Percentiles rank a stretch among this genome's conserved stretches.
phyloP scores from a whole-genome alignment of 2,329 filamentous ascomycete genomes.

The Fusarium kyushuense region DNA sequence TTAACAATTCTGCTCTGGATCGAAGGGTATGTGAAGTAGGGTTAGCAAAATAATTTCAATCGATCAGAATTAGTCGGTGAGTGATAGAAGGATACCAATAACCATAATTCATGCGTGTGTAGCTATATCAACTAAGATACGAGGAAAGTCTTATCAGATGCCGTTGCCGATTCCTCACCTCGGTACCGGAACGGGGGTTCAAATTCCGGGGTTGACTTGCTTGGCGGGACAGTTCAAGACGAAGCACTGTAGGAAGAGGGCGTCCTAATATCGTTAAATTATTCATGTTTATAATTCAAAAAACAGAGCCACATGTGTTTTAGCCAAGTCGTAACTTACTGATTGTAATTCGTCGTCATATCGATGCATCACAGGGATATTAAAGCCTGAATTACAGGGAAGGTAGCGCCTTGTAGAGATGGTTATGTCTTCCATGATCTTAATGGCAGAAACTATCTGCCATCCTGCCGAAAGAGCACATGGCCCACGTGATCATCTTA shows the following conservation, averaged over 20 bases:
- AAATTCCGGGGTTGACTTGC: conserved; percentile 12
- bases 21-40: not conserved
- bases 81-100: fast-evolving
- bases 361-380: not conserved
- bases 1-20: conserved; percentile 1
- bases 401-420: conserved; percentile 16
- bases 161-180: conserved; percentile 21
- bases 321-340: not conserved
- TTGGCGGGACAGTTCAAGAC: not conserved
- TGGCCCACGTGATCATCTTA: conserved; percentile 37
- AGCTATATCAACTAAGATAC: not conserved
- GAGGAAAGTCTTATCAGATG: conserved; percentile 29
- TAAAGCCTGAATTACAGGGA: conserved; percentile 15
- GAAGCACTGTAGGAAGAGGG: no score
- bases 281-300: not conserved
- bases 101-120: conserved; percentile 1
- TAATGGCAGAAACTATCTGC: not conserved
- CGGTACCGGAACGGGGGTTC: conserved; percentile 23
- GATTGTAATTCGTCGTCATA: not conserved
- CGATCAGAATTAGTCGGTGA: not conserved
- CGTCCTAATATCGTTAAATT: no score
- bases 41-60: fast-evolving
- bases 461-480: conserved; percentile 20
- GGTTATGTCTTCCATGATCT: conserved; percentile 11
- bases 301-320: not conserved